Evolutionary conservation across 148 eudicot species (phyloP), one percentile per base, ranked within the genome.

Genomic region (Rhododendron ferrugineum): DNA sequence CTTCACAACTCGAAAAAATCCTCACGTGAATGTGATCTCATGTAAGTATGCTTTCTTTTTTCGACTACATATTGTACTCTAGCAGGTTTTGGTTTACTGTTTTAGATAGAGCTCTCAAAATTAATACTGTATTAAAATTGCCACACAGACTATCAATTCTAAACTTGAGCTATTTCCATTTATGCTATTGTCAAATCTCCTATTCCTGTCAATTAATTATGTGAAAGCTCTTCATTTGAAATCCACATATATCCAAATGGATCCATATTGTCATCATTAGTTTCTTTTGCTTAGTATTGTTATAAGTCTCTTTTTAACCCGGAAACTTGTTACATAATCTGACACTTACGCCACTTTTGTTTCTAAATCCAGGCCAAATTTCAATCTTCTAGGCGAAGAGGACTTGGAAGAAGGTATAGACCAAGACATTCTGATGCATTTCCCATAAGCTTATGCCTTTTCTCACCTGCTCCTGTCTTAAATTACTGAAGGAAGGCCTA

Each of bases 331-430:
- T 54, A 28, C 56, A 46, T 26, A 81, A 81, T 36, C 70, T 80
- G 58, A 36, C 2, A 50, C n/a, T 23, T 81, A 0, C 26, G 22
- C n/a, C 60, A 42, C 78, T 30, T 54, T 13, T 58, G 8, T 20
- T 6, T 5, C 32, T 22, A 73, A 46, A 84, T 54, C 40, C 94
- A 97, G 99, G 93, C 99, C 98, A 76, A 92, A 89, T 89, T 97
- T 95, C 87, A 91, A 94, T 20, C 98, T 97, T 78, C 75, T 94
- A 66, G 98, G 92, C 79, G 98, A 95, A 81, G 98, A 94, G 9
- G 78, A 34, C 47, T 86, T 52, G 80, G 95, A 91, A 64, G 94
- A 89, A 89, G 98, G 96, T 94, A 92, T 44, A 82, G 30, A 84
- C 37, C 46, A 28, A 78, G 62, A 80, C 77, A 37, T 28, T 44